Evolutionary conservation across 2,329 filamentous ascomycete species (phyloP).

Genomic region (Ascochyta rabiei): DNA sequence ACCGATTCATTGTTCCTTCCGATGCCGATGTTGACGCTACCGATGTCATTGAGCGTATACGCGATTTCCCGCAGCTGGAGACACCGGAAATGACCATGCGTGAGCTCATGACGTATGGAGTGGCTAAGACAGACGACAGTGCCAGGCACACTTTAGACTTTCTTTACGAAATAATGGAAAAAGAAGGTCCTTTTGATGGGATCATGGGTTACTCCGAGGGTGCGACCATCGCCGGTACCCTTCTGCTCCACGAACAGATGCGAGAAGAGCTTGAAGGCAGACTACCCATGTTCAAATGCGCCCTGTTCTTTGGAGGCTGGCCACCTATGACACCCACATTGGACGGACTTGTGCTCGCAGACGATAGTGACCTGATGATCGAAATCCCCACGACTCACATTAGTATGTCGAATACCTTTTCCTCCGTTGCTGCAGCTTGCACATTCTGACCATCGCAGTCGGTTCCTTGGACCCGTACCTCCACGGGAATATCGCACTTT

Average conservation of each 20-base stretch:
- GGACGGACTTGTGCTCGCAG: conserved; percentile 44
- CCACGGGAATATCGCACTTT: conserved; percentile 65
- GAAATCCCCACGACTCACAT: conserved; percentile 53
- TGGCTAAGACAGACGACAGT: conserved; percentile 37
- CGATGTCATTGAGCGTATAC: conserved; percentile 53
- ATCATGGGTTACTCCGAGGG: conserved; percentile 68
- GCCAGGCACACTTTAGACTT: conserved; percentile 28
- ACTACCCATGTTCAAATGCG: conserved; percentile 49
- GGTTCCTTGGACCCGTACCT: conserved; percentile 62
- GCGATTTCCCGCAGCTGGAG: conserved; percentile 60
- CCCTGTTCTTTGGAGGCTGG: conserved; percentile 58
- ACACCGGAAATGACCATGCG: conserved; percentile 64
- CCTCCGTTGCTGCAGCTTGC: background rate
- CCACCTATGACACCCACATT: conserved; percentile 48
- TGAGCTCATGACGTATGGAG: conserved; percentile 52
- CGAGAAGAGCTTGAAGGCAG: conserved; percentile 24
- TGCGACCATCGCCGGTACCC: conserved; percentile 59
- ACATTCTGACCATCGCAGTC: conserved; percentile 16
- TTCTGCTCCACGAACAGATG: conserved; percentile 33
- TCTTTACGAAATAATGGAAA: conserved; percentile 28
- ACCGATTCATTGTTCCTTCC: conserved; percentile 31
- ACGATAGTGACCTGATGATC: conserved; percentile 49
- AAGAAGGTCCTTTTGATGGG: conserved; percentile 52
- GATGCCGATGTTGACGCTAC: conserved; percentile 20
- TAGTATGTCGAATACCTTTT: background rate